Base-by-base conservation (phyloP, 371 early-diverging fungal species). In the Actinomortierella ambigua region DNA sequence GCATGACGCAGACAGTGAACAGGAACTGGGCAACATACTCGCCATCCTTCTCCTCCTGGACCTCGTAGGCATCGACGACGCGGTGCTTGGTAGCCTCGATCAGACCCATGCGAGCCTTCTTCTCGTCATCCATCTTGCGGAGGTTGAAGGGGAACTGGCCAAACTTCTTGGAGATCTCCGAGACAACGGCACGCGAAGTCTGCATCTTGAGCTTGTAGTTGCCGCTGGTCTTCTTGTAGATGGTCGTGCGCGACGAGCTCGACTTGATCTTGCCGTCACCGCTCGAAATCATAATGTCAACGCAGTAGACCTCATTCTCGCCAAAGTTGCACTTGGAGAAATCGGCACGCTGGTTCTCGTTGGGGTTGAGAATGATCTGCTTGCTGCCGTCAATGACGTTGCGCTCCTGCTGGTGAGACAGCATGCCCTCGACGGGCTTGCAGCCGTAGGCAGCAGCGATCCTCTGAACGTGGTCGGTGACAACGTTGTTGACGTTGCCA, bases 351-450 rank as follows among this genome's bases (percentile, higher is more conserved):
- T 94, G 94, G 39, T 77, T 77, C 55, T 92, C 91, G 54, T 83
- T 83, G 46, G 97, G 97, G 86, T 94, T 95, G 58, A 95, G 81
- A 77, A 95, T 93, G 82, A 98, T 95, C 78, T 84, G 87, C 83
- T 93, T 93, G 68, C 88, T 87, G 75, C 96, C 97, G 78, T 95
- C 95, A 56, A 97, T 82, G 69, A 86, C 84, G 81, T 95, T 92
- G 73, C 90, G 83, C 79, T 86, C 81, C 69, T 95, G 86, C 82
- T 95, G 91, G 84, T 93, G 87, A 55, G 93, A 91, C 55, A 95
- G 81, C 90, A 94, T 94, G 65, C 95, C 91, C 80, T 98, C 95
- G 47, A 96, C 89, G 59, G 95, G 87, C 85, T 88, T 93, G 83
- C 90, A 89, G 26, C 83, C 91, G 69, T 89, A 97, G 53, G 91